phyloP scores from a whole-genome alignment of 2,329 filamentous ascomycete genomes.

The Trichoderma lentiforme region DNA sequence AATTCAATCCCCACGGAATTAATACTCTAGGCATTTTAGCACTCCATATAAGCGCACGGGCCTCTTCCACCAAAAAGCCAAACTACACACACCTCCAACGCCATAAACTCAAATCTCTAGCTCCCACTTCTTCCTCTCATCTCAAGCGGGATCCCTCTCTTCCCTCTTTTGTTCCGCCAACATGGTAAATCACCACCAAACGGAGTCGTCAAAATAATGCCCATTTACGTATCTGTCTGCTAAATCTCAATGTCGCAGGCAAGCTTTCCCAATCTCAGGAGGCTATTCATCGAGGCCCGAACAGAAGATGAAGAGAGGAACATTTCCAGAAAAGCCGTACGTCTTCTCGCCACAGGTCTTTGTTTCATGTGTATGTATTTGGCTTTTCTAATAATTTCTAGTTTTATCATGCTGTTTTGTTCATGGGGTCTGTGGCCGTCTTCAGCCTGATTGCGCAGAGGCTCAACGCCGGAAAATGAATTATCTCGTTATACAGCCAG shows the following conservation, averaged over 20 bases:
- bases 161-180: conserved; percentile 11
- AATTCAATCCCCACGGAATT: neutral
- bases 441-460: conserved; percentile 92
- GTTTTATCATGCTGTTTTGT: conserved; percentile 97
- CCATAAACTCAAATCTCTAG: conserved; percentile 8
- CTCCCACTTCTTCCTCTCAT: neutral
- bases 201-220: neutral
- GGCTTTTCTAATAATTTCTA: conserved; percentile 36
- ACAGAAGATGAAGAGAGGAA: conserved; percentile 92
- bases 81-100: neutral
- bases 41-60: neutral
- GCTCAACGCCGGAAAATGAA: conserved; percentile 56
- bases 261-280: conserved; percentile 88
- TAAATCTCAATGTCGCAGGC: conserved; percentile 45
- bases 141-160: neutral
- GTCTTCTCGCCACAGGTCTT: conserved; percentile 32
- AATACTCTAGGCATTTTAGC: neutral
- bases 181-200: neutral
- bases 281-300: conserved; percentile 90
- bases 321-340: conserved; percentile 87
- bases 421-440: conserved; percentile 92
- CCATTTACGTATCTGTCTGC: neutral
- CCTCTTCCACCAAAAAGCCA: neutral
- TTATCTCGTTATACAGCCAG: neutral
- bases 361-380: no score